A percentile compares a stretch with the other conserved stretches of the same genome.
Conservation (phyloP, 352 stramenopile genomes). For the Globisporangium barbulae region DNA sequence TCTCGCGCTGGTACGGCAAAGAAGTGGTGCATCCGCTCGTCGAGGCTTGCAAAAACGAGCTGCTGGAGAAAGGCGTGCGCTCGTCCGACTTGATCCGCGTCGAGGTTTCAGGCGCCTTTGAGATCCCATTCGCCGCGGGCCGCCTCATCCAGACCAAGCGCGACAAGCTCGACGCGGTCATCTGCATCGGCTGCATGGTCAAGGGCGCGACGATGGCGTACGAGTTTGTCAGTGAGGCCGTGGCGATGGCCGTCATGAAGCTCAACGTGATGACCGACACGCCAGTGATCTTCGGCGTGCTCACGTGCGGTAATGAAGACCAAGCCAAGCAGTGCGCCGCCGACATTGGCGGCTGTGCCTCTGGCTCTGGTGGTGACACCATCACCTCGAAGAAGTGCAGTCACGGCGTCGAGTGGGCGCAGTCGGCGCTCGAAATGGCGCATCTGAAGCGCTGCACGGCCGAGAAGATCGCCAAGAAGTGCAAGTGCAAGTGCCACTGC, state of each 20-base stretch:
- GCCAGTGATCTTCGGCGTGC: constrained; percentile 85
- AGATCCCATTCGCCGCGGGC: constrained; percentile 93
- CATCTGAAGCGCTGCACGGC: constrained; percentile 61
- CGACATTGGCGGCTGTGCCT: constrained; percentile 19
- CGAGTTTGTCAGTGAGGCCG: constrained; percentile 96
- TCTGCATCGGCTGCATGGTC: constrained; percentile 94
- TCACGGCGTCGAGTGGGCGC: constrained; percentile 55
- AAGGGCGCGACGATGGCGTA: constrained; percentile 97
- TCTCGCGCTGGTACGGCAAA: constrained; percentile 59
- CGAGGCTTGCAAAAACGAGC: constrained; percentile 44
- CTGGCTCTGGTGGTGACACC: constrained; percentile 6
- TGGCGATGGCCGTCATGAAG: constrained; percentile 95
- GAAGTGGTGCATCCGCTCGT: constrained; percentile 47
- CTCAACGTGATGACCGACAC: constrained; percentile 91
- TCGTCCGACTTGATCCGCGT: constrained; percentile 41
- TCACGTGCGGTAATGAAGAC: constrained; percentile 91
- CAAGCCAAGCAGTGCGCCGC: constrained; percentile 87
- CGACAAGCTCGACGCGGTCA: constrained; percentile 90
- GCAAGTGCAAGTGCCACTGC: constrained; percentile 31
- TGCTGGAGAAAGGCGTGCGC: constrained; percentile 54
- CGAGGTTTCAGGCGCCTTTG: constrained; percentile 92
- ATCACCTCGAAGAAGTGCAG: constrained; percentile 29
- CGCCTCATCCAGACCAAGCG: constrained; percentile 66
- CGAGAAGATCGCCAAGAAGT: constrained; percentile 27
- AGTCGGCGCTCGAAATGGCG: constrained; percentile 87